These are phyloP conservation scores for Diaporthe sp. DNA, from an alignment of 2,329 filamentous ascomycete genomes.

Conservation along the genomic window DNA sequence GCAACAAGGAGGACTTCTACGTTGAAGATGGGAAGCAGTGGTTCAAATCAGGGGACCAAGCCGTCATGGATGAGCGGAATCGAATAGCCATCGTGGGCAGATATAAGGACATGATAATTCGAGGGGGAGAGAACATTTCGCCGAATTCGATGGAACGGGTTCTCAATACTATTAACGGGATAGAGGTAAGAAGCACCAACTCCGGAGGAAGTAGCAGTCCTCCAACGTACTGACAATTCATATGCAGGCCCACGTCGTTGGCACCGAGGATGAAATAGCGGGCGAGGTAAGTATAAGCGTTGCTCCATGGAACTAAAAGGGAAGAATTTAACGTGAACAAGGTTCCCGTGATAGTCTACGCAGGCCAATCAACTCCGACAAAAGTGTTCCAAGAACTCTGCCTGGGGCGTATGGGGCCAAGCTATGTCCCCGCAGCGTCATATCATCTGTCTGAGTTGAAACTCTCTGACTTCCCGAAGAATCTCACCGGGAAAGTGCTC, in stretches of 20 bases:
- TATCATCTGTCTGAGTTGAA: conserved; percentile 11
- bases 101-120: conserved; percentile 18
- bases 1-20: conserved; percentile 15
- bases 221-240: neutral
- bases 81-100: conserved; percentile 5
- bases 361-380: conserved; percentile 5
- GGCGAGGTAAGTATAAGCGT: neutral
- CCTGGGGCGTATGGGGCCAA: neutral
- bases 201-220: neutral
- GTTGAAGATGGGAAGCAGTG: neutral
- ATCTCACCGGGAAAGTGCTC: neutral
- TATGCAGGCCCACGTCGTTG: neutral
- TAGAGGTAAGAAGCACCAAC: conserved; percentile 1
- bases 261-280: conserved; percentile 1
- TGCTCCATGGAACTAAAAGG: neutral
- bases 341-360: conserved; percentile 13
- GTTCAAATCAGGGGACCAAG: conserved; percentile 18
- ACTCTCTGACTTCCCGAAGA: conserved; percentile 10
- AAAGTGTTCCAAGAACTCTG: conserved; percentile 16
- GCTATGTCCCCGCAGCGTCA: conserved; percentile 19
- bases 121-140: conserved; percentile 8
- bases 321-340: neutral
- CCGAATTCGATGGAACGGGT: conserved; percentile 11
- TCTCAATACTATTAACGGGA: neutral
- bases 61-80: neutral